Conservation (phyloP, 148 eudicot species). For the Chenopodium berlandieri region DNA sequence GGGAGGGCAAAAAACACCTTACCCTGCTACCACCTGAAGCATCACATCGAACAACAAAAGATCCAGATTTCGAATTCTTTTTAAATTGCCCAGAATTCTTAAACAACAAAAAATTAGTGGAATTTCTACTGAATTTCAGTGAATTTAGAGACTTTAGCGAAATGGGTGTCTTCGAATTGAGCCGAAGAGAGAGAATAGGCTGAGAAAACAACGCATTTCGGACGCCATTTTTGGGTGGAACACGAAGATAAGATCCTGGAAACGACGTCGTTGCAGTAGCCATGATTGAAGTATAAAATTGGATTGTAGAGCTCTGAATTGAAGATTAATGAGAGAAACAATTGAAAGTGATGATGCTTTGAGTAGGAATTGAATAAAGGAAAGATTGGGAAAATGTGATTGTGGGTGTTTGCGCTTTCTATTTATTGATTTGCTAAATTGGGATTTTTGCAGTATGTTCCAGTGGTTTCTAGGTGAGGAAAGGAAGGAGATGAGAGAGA, state of each 20-base stretch:
- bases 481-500: background rate
- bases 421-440: background rate
- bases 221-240: conserved; percentile 18
- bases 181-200: conserved; percentile 30
- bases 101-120: conserved; percentile 22
- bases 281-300: background rate
- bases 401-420: background rate
- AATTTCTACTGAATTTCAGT: conserved; percentile 26
- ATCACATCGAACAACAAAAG: conserved; percentile 62
- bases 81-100: conserved; percentile 22
- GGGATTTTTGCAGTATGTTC: background rate
- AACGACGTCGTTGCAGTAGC: conserved; percentile 30
- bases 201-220: conserved; percentile 34
- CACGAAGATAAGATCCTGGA: conserved; percentile 17
- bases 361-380: background rate
- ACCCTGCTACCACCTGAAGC: conserved; percentile 54
- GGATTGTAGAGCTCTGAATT: background rate
- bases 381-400: background rate
- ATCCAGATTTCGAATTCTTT: conserved; percentile 25
- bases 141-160: conserved; percentile 27
- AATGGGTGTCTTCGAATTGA: conserved; percentile 19
- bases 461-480: background rate
- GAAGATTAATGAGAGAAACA: background rate
- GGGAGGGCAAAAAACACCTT: background rate
- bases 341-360: background rate